These are phyloP conservation scores for Irpex lacteus DNA, from an alignment of 1,284 basidiomycete genomes.

Conservation along the genomic window DNA sequence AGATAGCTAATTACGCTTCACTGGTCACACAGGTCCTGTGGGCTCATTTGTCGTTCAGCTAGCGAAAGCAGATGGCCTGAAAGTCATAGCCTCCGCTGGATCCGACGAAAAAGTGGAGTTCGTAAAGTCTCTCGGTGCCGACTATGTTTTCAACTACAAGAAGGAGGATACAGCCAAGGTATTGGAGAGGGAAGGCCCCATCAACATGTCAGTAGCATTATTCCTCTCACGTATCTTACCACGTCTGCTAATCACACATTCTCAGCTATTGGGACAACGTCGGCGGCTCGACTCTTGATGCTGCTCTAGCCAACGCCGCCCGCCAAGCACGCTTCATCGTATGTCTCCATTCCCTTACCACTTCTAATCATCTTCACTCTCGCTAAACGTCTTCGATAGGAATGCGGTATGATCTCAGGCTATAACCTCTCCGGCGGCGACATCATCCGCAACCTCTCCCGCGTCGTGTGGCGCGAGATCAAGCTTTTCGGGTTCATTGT, in stretches of 20 bases:
- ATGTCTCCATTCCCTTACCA: neutral
- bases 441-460: neutral
- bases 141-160: neutral
- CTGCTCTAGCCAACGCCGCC: neutral
- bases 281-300: neutral
- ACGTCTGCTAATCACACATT: neutral
- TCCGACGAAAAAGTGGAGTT: conserved; percentile 46
- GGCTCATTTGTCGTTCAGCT: conserved; percentile 13
- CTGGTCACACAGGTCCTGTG: conserved; percentile 6
- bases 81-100: conserved; percentile 73
- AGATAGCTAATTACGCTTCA: neutral
- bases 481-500: conserved; percentile 63
- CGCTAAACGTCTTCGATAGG: neutral
- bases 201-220: neutral
- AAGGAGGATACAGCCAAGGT: neutral
- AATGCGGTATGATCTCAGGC: neutral
- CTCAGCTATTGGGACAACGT: neutral
- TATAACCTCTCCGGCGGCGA: neutral
- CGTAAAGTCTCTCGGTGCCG: neutral
- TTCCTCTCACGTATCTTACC: neutral
- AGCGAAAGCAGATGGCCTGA: conserved; percentile 22
- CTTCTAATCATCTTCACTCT: neutral
- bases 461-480: conserved; percentile 49
- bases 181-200: neutral
- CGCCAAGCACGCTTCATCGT: neutral